Evolutionary conservation across 352 stramenopile species (phyloP).

Genomic region (Phytophthora fragariae): DNA sequence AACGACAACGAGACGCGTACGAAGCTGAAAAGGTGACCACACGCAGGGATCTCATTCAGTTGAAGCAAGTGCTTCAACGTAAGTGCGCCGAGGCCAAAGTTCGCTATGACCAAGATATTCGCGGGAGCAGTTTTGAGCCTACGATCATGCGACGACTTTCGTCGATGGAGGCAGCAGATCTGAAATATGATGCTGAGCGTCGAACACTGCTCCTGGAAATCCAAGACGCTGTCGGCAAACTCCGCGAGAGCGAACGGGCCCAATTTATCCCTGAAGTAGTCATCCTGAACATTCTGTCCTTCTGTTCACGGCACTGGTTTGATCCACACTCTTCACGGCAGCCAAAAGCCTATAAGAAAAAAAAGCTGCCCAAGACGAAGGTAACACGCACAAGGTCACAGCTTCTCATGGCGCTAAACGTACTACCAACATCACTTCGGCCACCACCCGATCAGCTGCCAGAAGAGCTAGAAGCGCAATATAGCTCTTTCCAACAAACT

Average conservation of each 20-base stretch:
- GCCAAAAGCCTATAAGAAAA: neutral
- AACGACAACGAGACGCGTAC: constrained; percentile 39
- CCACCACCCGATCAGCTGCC: constrained; percentile 45
- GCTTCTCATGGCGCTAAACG: neutral
- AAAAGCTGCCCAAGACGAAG: neutral
- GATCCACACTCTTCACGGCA: constrained; percentile 14
- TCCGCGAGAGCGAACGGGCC: constrained; percentile 35
- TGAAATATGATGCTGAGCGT: constrained; percentile 45
- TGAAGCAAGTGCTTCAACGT: constrained; percentile 48
- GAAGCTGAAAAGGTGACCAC: constrained; percentile 23
- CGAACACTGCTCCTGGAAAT: constrained; percentile 32
- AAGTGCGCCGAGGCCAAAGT: constrained; percentile 61
- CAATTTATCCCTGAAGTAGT: constrained; percentile 38
- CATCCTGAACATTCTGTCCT: constrained; percentile 57
- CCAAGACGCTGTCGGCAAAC: constrained; percentile 43
- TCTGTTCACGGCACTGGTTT: constrained; percentile 73
- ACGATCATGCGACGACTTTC: constrained; percentile 51
- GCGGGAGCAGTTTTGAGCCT: constrained; percentile 43
- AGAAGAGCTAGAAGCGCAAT: constrained; percentile 39
- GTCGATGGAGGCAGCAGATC: constrained; percentile 44
- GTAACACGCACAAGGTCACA: neutral
- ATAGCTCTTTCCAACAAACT: constrained; percentile 26
- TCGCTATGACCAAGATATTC: constrained; percentile 52
- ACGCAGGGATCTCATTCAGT: constrained; percentile 39
- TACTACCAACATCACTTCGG: constrained; percentile 37